Evolutionary conservation across 345 rosid species (phyloP), one percentile per base, ranked within the genome.

Genomic region (Arabidopsis arenosa): DNA sequence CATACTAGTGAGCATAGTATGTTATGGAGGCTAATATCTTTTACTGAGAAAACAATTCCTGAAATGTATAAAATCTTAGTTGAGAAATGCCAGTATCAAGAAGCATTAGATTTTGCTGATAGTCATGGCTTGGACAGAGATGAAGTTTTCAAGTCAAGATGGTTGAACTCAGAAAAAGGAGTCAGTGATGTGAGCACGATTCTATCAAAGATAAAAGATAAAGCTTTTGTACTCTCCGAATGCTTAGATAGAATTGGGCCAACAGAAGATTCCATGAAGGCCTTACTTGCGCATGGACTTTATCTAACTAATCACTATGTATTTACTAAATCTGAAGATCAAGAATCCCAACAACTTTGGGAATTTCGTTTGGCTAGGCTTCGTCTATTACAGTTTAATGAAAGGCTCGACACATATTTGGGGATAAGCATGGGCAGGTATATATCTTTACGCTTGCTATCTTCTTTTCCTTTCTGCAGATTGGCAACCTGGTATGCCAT

Each of bases 371-470:
- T 90, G 81, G 80, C 89, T 68, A 92, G 99, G 84, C 94, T 95
- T 76, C 89, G 87, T 82, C 70, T 95, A 55, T 78, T 89, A 81
- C 98, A 90, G 74, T 95, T 85, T 73, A 79, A 76, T 80, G 99
- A 95, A 80, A 83, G 92, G 75, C 80, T 95, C 68, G 99, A 95
- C 87, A 90, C 98, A 47, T 95, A 77, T 83, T 73, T 90, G 83
- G 99, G 99, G 66, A 88, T 95, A 80, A 95, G 88, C 87, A 92
- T 92, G 99, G 97, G 99, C 88, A 92, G 99, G 99, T 90, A 90
- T 70, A 12, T 57, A 13, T 68, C 54, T 54, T 41, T 36, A 45
- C 61, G 2, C 57, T 47, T 62, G 33, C 45, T 57, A 8, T 66
- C 52, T 71, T 66, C 62, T 58, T 72, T 47, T 72, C 18, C 26